Conservation (phyloP, 1,139 yeast genomes). For the Magnusiomyces paraingens region DNA sequence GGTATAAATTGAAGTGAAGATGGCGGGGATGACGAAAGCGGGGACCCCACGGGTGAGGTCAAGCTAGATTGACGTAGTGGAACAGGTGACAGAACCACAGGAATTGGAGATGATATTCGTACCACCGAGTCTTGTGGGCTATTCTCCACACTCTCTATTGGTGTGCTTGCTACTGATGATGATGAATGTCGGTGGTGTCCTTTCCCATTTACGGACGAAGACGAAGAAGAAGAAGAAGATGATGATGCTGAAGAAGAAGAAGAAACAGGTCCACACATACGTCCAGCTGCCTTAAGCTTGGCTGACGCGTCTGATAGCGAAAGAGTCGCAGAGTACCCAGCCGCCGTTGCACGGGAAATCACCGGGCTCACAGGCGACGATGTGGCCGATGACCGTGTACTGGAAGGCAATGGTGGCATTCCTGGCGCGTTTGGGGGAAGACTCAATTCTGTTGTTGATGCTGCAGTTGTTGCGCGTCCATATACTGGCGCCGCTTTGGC, state of each 20-base stretch:
- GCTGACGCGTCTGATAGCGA: neutral
- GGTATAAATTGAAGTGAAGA: too few species aligned
- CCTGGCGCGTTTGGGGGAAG: too few species aligned
- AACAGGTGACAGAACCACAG: too few species aligned
- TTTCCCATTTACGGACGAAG: neutral
- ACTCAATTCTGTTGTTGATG: too few species aligned
- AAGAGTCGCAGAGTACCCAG: neutral
- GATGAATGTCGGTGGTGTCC: neutral
- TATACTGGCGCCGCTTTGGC: too few species aligned
- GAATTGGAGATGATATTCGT: too few species aligned
- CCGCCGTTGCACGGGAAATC: neutral
- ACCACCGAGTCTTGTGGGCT: too few species aligned
- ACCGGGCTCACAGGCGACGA: constrained; percentile 1
- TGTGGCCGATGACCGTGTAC: neutral
- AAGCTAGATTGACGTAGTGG: too few species aligned
- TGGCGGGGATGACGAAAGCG: too few species aligned
- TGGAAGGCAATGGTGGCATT: neutral
- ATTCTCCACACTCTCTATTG: neutral
- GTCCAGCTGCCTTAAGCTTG: neutral
- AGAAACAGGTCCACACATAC: neutral
- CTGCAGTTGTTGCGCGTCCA: too few species aligned
- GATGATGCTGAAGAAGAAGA: neutral
- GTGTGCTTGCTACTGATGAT: neutral
- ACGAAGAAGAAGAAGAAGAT: neutral
- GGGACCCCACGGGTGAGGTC: too few species aligned